Evolutionary conservation across 495 filamentous ascomycete species (phyloP).

Genomic region (Daldinia grandis): DNA sequence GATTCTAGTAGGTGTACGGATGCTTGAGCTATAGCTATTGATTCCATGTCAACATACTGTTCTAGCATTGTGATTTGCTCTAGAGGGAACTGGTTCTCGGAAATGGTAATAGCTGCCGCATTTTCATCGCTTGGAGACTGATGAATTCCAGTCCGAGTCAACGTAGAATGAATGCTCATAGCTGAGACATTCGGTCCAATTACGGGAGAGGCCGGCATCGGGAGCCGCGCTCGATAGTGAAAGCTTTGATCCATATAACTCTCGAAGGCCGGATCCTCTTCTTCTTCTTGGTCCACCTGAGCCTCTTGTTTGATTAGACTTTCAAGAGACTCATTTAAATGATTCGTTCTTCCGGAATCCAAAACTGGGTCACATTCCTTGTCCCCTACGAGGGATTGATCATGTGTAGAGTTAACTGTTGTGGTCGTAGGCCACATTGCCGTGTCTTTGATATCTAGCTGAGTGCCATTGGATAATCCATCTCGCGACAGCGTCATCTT

Average conservation of each 20-base stretch:
- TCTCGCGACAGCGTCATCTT: neutral
- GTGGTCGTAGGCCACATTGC: neutral
- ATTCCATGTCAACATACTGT: neutral
- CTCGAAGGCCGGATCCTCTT: conserved; percentile 20
- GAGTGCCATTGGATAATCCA: neutral
- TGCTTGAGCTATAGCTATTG: neutral
- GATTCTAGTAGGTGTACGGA: conserved; percentile 2
- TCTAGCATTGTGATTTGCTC: neutral
- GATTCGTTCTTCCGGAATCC: neutral
- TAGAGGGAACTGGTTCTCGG: neutral
- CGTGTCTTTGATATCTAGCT: neutral
- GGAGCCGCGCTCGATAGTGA: conserved; percentile 38
- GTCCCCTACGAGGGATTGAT: neutral
- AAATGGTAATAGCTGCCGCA: neutral
- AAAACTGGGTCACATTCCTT: neutral
- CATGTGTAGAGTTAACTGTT: neutral
- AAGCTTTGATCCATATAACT: conserved; percentile 43
- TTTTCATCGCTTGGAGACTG: conserved; percentile 13
- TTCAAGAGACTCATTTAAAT: neutral
- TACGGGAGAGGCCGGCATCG: conserved; percentile 15
- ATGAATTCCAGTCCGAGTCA: conserved; percentile 17
- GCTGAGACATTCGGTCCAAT: conserved; percentile 1
- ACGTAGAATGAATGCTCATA: neutral
- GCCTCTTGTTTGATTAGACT: neutral
- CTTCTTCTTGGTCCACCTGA: neutral